Base-by-base conservation (phyloP, 2,329 filamentous ascomycete genomes). In the Bipolaris oryzae region DNA sequence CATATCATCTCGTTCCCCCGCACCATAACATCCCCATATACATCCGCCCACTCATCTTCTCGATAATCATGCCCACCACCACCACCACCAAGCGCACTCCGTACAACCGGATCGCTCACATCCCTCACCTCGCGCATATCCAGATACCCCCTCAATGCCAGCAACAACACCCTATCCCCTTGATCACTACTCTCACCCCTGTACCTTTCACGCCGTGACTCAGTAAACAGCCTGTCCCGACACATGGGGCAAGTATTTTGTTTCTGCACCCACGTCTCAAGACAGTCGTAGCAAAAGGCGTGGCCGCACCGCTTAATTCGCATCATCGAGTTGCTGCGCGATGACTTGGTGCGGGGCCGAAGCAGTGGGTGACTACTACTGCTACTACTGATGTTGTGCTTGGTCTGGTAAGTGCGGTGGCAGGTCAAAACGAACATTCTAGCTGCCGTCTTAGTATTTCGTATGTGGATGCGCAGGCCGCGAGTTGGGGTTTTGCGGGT, bases 191-290 rank as follows among this genome's bases (percentile, higher is more conserved):
- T 18, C 1, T 3, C 28, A 1, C 5, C 2, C 21, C 11, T 18
- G n/a, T 16, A 1, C 3, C 33, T 35, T 7, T 31, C 28, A 5
- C 16, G n/a, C 37, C 7, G 21, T 28, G 21, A 13, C 3, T 39
- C 42, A 18, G n/a, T 13, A 20, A 54, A 49, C 6, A 54, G 38
- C 23, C 33, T 15, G 4, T 25, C 44, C 10, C 52, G 20, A 9
- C 52, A 54, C 38, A 49, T 49, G 1, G 52, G 52, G 13, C 52
- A 54, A 2, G 52, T 54, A 13, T 37, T 43, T 5, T 34, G 43
- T 16, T 54, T 31, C 28, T 10, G 11, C 3, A 49, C 18, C 52
- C 52, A 54, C 3, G 16, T 25, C 31, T 35, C 21, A n/a, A 54
- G 33, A 16, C 52, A 54, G 9, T 43, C 31, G n/a, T 25, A 43